Evolutionary conservation across 1,139 yeast species (phyloP).

Genomic region (Candida albicans): DNA sequence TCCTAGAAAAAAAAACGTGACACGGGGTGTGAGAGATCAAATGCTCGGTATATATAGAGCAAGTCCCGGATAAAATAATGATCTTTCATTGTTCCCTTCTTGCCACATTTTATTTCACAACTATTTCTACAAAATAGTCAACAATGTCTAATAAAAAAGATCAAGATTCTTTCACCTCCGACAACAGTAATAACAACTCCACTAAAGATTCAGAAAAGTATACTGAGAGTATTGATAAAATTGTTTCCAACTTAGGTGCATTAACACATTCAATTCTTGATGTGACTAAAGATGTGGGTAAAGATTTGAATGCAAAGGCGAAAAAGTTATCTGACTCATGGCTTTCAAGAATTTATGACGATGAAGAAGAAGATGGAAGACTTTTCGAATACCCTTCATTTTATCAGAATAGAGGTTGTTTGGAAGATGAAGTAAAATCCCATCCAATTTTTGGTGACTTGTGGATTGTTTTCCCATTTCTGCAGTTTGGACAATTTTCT

Average conservation of each 20-base stretch:
- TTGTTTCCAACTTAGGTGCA: constrained; percentile 16
- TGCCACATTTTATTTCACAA: not conserved
- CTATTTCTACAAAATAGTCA: not conserved
- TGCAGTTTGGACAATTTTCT: constrained; percentile 7
- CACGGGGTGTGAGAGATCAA: no score
- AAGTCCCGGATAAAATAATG: no score
- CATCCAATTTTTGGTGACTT: constrained; percentile 12
- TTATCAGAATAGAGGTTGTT: not conserved
- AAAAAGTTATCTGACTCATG: constrained; percentile 21
- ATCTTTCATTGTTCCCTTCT: not conserved
- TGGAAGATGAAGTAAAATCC: constrained; percentile 10
- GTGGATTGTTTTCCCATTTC: constrained; percentile 13
- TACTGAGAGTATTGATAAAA: constrained; percentile 19
- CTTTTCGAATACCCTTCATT: constrained; percentile 10
- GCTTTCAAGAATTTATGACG: constrained; percentile 13
- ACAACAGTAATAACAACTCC: not conserved
- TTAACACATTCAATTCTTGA: constrained; percentile 17
- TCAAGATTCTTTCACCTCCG: not conserved
- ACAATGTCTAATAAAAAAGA: constrained; percentile 5
- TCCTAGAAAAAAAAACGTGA: no score
- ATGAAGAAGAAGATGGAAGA: constrained; percentile 1
- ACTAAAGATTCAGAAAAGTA: constrained; percentile 17
- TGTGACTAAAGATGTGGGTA: constrained; percentile 26
- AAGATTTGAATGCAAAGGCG: constrained; percentile 25
- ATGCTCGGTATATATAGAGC: no score